Evolutionary conservation across 177 flowering plant genomes (phyloP), one percentile per base, ranked within the genome.

Genomic region (Vitis hybrid): DNA sequence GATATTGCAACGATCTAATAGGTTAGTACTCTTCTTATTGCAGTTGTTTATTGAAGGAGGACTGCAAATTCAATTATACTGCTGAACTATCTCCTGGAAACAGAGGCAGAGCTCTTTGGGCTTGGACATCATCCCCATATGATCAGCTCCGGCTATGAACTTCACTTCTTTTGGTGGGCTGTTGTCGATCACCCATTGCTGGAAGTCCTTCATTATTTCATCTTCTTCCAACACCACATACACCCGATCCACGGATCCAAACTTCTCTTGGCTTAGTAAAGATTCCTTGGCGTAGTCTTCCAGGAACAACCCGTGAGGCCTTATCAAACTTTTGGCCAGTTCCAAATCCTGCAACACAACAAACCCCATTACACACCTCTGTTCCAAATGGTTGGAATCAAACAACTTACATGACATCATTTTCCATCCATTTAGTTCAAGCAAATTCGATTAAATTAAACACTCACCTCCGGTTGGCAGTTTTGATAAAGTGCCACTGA

Each of bases 101-200:
- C 57, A 74, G 3, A 20, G 50, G 56, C 31, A 61, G 14, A 81
- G 67, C n/a, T 78, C 50, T 10, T 76, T 15, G 26, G 79, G 81
- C 58, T 71, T 74, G 14, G 80, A 79, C 31, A 80, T 18, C 82
- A 80, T 77, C 16, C 66, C 48, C 87, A 84, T 85, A 45, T 86
- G 92, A 65, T 80, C 88, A 5, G 86, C 65, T 3, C 71, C 82
- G 3, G 34, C 15, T 7, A 85, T 72, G 52, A 26, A 67, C 48
- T 65, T 77, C 62, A 86, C 85, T 31, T 78, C 80, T 0, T 72
- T 13, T 1, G 59, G 11, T 16, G 78, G 73, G 64, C 55, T 59
- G 3, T 65, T 82, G 19, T 82, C 68, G 20, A 85, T 83, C 79
- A 82, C 60, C 87, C 79, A 81, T 4, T 50, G 29, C 70, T 82